Evolutionary conservation across 1,284 basidiomycete genomes (phyloP).

Genomic region (Trichosporon sp.): DNA sequence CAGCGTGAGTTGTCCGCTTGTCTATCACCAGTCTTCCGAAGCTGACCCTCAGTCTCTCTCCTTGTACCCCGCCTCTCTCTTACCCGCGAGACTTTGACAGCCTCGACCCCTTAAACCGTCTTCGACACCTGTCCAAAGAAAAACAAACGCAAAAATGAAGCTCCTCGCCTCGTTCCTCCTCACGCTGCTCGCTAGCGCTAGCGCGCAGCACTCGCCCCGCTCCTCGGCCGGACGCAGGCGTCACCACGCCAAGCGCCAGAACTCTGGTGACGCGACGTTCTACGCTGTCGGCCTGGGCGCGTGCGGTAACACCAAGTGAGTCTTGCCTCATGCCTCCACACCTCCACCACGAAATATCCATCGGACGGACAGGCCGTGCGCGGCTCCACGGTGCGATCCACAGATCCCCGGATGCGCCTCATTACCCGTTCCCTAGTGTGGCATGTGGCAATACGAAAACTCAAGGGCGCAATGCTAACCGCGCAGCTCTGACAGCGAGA

Average conservation of each 20-base stretch:
- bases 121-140: not conserved
- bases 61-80: not conserved
- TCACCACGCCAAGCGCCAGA: constrained; percentile 28
- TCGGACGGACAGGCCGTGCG: not conserved
- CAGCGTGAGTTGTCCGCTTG: not conserved
- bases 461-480: not conserved
- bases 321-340: not conserved
- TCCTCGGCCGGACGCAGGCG: not conserved
- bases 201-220: constrained; percentile 4
- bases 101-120: not conserved
- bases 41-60: constrained; percentile 3
- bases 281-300: constrained; percentile 38
- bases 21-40: too few species aligned
- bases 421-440: not conserved
- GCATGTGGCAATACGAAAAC: not conserved
- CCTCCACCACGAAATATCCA: not conserved
- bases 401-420: not conserved
- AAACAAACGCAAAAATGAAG: not conserved
- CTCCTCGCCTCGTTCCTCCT: constrained; percentile 6
- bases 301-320: constrained; percentile 33
- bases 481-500: constrained; percentile 37
- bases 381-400: not conserved
- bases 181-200: constrained; percentile 17
- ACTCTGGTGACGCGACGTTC: constrained; percentile 35
- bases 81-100: constrained; percentile 6